Evolutionary conservation across 768 basidiomycete genomes (phyloP).

Genomic region (Termitomyces titanicus): DNA sequence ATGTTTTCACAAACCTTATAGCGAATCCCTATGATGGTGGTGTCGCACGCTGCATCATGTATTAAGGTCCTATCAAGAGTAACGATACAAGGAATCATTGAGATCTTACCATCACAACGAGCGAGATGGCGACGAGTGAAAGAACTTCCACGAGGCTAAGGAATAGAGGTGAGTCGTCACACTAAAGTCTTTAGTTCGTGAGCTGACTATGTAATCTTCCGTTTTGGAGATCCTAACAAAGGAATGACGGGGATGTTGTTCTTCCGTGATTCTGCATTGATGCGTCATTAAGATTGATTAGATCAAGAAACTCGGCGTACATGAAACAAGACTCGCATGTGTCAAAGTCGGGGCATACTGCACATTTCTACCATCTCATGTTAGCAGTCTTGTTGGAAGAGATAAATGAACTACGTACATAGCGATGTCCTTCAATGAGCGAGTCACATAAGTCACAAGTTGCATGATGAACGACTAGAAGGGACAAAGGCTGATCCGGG

Average conservation of each 20-base stretch:
- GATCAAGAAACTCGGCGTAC: slow-evolving; percentile 25
- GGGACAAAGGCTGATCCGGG: slow-evolving; percentile 6
- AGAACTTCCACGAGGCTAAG: slow-evolving; percentile 21
- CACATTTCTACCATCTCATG: slow-evolving; percentile 56
- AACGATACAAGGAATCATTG: background rate
- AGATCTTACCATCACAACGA: slow-evolving; percentile 50
- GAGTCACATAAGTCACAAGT: slow-evolving; percentile 78
- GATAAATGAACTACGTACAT: slow-evolving; percentile 41
- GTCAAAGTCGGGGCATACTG: slow-evolving; percentile 82
- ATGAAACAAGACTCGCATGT: slow-evolving; percentile 68
- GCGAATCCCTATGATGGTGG: slow-evolving; percentile 55
- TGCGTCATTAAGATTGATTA: background rate
- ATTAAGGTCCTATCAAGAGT: background rate
- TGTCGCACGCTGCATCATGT: slow-evolving; percentile 36
- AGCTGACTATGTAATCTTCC: slow-evolving; percentile 55
- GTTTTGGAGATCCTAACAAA: slow-evolving; percentile 61
- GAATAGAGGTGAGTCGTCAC: background rate
- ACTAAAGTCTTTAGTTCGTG: background rate
- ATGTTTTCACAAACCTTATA: slow-evolving; percentile 72
- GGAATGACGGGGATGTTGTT: slow-evolving; percentile 74
- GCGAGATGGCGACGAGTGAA: slow-evolving; percentile 43
- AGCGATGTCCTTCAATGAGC: slow-evolving; percentile 65
- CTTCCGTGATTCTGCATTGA: slow-evolving; percentile 49
- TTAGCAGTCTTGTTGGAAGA: background rate
- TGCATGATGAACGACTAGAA: slow-evolving; percentile 52